Evolutionary conservation across 176 grass and related monocot species (phyloP).

Genomic region (Panicum miliaceum): DNA sequence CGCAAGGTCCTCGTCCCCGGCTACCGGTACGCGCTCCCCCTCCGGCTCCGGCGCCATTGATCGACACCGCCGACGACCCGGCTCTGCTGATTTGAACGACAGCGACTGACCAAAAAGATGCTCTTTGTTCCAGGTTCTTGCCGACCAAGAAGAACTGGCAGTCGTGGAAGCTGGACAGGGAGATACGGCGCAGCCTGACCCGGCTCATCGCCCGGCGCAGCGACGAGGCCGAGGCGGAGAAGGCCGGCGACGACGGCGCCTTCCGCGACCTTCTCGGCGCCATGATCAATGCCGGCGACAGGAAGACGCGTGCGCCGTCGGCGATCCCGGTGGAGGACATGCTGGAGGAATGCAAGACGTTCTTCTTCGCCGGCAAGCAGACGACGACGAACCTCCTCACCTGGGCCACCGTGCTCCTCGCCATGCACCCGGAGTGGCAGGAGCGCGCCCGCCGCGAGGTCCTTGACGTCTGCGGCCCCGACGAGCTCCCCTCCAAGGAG

Average conservation of each 20-base stretch:
- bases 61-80: background rate
- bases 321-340: conserved; percentile 71
- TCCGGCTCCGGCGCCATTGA: background rate
- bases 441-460: conserved; percentile 75
- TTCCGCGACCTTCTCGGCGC: conserved; percentile 73
- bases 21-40: conserved; percentile 54
- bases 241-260: background rate
- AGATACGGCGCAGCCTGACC: conserved; percentile 58
- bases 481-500: conserved; percentile 63
- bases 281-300: conserved; percentile 69
- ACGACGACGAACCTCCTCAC: conserved; percentile 85
- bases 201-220: conserved; percentile 66
- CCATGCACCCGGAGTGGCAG: conserved; percentile 97
- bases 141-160: conserved; percentile 79
- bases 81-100: background rate
- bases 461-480: conserved; percentile 66
- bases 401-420: conserved; percentile 90
- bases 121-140: conserved; percentile 55
- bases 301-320: background rate
- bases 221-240: conserved; percentile 32
- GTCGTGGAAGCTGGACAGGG: conserved; percentile 77
- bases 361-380: conserved; percentile 99
- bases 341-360: conserved; percentile 99
- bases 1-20: conserved; percentile 90
- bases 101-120: conserved; percentile 1